Conservation (phyloP, 208 protist genomes). For the Angomonas desouzai region DNA sequence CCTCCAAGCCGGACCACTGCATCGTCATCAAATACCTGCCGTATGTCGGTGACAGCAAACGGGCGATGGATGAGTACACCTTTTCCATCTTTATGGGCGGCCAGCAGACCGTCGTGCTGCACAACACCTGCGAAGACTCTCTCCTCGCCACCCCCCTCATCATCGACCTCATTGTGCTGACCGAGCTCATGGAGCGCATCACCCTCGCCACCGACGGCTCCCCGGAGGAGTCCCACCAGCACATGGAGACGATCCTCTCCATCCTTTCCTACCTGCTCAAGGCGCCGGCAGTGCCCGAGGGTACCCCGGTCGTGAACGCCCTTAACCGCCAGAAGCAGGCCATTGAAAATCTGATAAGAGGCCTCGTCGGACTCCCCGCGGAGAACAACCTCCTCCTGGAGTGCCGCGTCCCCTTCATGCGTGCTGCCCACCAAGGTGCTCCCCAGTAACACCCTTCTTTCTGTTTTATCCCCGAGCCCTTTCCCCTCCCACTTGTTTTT, state of each 20-base stretch:
- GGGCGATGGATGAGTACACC: constrained; percentile 99
- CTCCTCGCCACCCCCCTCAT: constrained; percentile 98
- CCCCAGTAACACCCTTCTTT: neutral
- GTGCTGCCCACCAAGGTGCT: constrained; percentile 20
- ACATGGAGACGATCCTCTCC: constrained; percentile 93
- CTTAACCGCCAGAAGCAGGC: constrained; percentile 94
- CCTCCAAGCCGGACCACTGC: constrained; percentile 96
- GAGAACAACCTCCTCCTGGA: constrained; percentile 97
- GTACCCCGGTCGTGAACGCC: constrained; percentile 97
- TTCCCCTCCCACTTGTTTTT: constrained; percentile 4
- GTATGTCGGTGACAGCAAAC: constrained; percentile 96
- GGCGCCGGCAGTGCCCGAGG: constrained; percentile 91
- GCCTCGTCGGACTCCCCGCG: constrained; percentile 92
- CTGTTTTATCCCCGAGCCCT: neutral
- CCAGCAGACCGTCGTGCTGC: constrained; percentile 92
- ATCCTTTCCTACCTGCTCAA: constrained; percentile 97
- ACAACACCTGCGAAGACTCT: constrained; percentile 99
- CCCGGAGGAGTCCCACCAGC: constrained; percentile 50
- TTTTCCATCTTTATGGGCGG: constrained; percentile 98
- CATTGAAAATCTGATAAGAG: constrained; percentile 96
- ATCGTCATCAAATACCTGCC: constrained; percentile 99
- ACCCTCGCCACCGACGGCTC: constrained; percentile 27
- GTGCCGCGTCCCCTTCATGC: constrained; percentile 75
- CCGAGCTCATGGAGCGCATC: constrained; percentile 95
- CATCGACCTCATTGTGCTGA: constrained; percentile 96